A percentile compares a stretch with the other conserved stretches of the same genome.
Evolutionary conservation across 192 early-diverging fungal genomes (phyloP).

Genomic region (Ambispora gerdemannii): DNA sequence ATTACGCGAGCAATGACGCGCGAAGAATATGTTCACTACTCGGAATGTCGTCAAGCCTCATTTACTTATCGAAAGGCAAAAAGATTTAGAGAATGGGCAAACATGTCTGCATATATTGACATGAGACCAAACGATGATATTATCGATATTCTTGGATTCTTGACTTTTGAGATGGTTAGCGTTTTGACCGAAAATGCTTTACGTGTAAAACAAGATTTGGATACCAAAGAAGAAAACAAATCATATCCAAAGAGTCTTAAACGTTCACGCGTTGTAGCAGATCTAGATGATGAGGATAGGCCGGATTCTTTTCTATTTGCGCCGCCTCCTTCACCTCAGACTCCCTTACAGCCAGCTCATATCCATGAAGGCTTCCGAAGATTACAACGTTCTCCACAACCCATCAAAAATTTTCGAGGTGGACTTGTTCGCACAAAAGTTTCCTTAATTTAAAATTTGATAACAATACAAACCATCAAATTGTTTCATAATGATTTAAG

Average conservation of each 20-base stretch:
- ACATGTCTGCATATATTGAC: constrained; percentile 84
- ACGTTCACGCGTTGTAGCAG: neutral
- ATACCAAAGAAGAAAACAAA: constrained; percentile 37
- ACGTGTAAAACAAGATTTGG: constrained; percentile 67
- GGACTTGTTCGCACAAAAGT: constrained; percentile 69
- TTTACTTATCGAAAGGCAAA: constrained; percentile 95
- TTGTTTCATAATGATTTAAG: too few relatives aligned
- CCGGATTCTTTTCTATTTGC: constrained; percentile 60
- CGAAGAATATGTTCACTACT: constrained; percentile 98
- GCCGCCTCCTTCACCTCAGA: constrained; percentile 71
- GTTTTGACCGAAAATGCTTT: constrained; percentile 86
- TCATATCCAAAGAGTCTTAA: constrained; percentile 34
- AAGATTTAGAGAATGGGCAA: constrained; percentile 93
- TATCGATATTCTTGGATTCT: constrained; percentile 94
- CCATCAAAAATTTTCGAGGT: constrained; percentile 74
- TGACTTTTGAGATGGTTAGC: constrained; percentile 93
- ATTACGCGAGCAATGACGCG: constrained; percentile 92
- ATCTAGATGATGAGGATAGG: constrained; percentile 24
- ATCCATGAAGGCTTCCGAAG: constrained; percentile 93
- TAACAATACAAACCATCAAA: too few relatives aligned
- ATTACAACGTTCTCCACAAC: constrained; percentile 70
- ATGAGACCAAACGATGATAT: constrained; percentile 90
- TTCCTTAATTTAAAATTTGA: constrained; percentile 66
- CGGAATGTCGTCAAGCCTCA: constrained; percentile 96
- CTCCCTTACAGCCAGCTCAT: constrained; percentile 78